Evolutionary conservation across 2,329 filamentous ascomycete species (phyloP).

Genomic region (Blastomyces parvus): DNA sequence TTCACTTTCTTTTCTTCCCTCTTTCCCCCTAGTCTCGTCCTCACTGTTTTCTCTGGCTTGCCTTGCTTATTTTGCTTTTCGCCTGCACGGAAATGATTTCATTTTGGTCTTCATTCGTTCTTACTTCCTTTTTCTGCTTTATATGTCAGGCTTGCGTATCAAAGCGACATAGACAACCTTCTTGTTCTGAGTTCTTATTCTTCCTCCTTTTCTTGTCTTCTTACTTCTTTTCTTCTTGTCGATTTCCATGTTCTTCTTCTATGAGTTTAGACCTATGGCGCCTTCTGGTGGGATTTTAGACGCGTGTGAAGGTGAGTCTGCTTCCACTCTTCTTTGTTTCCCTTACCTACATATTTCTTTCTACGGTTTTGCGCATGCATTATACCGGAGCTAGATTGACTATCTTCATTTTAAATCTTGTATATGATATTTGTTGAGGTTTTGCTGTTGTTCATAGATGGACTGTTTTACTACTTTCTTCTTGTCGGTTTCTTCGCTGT

Average conservation of each 20-base stretch:
- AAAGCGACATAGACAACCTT: background rate
- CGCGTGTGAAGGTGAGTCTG: too few species aligned
- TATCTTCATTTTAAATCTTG: background rate
- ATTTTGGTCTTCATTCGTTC: conserved; percentile 13
- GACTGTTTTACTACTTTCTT: background rate
- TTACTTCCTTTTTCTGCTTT: conserved; percentile 12
- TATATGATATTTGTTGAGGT: too few species aligned
- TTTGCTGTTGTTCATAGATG: too few species aligned
- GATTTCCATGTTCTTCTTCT: background rate
- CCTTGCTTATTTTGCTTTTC: background rate
- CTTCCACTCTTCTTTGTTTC: background rate
- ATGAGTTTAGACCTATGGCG: background rate
- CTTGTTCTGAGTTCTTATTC: background rate
- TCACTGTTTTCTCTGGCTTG: background rate
- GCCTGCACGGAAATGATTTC: background rate
- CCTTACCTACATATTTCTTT: background rate
- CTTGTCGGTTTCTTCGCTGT: background rate
- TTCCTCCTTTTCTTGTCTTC: background rate
- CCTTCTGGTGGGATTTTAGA: background rate
- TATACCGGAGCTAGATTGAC: background rate
- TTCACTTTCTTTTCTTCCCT: background rate
- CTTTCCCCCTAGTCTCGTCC: background rate
- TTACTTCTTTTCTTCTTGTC: background rate
- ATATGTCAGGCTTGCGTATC: background rate
- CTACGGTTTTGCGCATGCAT: background rate